Base-by-base conservation (phyloP, 768 basidiomycete species). In the Xanthoconium purpureum region DNA sequence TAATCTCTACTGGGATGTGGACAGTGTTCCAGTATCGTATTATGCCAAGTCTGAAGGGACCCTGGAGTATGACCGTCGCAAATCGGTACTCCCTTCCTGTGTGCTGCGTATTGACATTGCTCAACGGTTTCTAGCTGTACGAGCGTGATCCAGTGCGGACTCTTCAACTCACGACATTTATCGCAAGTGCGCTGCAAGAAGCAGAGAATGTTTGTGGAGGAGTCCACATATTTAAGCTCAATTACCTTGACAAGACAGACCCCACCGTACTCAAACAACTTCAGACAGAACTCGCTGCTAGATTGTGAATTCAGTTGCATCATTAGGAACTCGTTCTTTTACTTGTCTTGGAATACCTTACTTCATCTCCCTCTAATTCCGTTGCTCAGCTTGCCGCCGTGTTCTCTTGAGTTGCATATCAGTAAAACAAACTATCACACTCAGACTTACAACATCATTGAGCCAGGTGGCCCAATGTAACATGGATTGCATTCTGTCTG, bases 241-340 rank as follows among this genome's bases (percentile, higher is more conserved):
- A 69, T 12, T 90, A 85, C 65, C 75, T 94, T 14, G 71, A 75
- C 10, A 81, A 83, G 59, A 81, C 87, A 17, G 92, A 94, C 66
- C 82, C 88, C 5, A 76, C 80, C 2, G 81, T 94, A n/a, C 74
- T 93, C 15, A 77, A 82, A 59, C 89, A 91, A 66, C 81, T 93
- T 47, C 80, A 83, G 63, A 74, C 74, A 36, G 82, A 80, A 63
- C 68, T 87, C 30, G 52, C 61, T 2, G 50, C 56, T 43, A 32
- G 39, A 47, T 52, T 15, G 38, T 3, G n/a, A 17, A 42, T 47
- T 17, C 14, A 35, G 32, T 40, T 29, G 29, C 13, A 49, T 52
- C 10, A 47, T 29, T 18, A 24, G 37, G 42, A 20, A 6, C 14
- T 46, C 20, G 1, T 36, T 15, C 32, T 39, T 28, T 43, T 38